Conservation (phyloP, 805 yeast species). For the Sugiyamaella qingdaonensis region DNA sequence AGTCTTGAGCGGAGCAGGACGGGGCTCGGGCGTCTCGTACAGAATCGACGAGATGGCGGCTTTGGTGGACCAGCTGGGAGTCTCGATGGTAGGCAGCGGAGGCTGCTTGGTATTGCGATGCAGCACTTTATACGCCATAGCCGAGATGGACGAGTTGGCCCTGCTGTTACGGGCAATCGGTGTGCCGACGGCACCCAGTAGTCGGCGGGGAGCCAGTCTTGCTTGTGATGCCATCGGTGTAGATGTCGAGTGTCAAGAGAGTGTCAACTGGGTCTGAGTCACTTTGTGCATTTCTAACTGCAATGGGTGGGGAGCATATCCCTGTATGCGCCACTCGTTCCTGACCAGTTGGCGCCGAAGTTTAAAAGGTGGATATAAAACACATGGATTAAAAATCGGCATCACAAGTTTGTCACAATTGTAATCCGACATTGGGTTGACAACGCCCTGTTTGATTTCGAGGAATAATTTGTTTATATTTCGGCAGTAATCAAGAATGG, state of each 20-base stretch:
- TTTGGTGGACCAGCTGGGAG: constrained; percentile 94
- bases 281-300: background rate
- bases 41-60: constrained; percentile 94
- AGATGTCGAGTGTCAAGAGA: background rate
- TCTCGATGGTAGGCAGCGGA: constrained; percentile 85
- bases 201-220: background rate
- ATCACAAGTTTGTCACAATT: too few species aligned
- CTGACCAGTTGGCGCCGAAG: too few species aligned
- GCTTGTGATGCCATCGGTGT: background rate
- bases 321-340: background rate
- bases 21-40: constrained; percentile 76
- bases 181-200: background rate
- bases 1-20: constrained; percentile 60
- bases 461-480: too few species aligned
- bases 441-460: too few species aligned
- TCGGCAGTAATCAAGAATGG: too few species aligned
- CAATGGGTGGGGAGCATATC: background rate
- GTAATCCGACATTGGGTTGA: too few species aligned
- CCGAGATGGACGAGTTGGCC: constrained; percentile 64
- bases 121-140: constrained; percentile 87
- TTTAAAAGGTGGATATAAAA: too few species aligned
- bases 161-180: constrained; percentile 2
- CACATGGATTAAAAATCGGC: too few species aligned
- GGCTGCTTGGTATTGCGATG: constrained; percentile 86
- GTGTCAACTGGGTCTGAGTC: too few species aligned